Percentiles rank a stretch among this genome's conserved stretches.
Evolutionary conservation across 2,329 filamentous ascomycete genomes (phyloP).

Genomic region (Furcasterigmium furcatum): DNA sequence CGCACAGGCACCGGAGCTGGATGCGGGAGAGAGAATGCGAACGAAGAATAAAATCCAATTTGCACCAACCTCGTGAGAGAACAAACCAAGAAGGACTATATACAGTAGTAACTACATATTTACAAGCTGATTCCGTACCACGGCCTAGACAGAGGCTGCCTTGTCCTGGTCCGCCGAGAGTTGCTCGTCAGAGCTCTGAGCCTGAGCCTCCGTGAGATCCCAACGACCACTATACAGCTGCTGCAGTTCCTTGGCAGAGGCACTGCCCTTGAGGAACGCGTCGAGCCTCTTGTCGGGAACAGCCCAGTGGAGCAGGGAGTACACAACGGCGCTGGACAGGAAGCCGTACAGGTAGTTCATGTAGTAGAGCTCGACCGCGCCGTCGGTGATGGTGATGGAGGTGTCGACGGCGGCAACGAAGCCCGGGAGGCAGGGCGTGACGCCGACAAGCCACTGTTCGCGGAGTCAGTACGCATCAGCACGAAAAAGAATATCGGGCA

Average conservation of each 20-base stretch:
- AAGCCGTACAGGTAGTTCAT: constrained; percentile 36
- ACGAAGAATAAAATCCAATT: too few species aligned
- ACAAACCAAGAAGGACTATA: too few species aligned
- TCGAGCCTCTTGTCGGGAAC: constrained; percentile 23
- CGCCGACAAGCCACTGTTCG: constrained; percentile 32
- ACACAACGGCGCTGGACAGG: constrained; percentile 26
- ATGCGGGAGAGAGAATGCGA: too few species aligned
- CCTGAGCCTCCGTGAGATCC: constrained; percentile 19
- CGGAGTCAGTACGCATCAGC: neutral
- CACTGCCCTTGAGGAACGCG: constrained; percentile 20
- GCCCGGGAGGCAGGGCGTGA: constrained; percentile 35
- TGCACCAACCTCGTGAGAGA: too few species aligned
- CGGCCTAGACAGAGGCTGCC: neutral
- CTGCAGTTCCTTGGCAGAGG: constrained; percentile 21
- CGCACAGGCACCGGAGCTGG: too few species aligned
- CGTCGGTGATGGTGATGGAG: constrained; percentile 24
- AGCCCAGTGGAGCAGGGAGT: constrained; percentile 21
- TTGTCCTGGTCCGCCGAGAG: neutral
- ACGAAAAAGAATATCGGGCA: neutral
- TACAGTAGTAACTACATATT: too few species aligned
- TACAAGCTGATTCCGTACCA: too few species aligned
- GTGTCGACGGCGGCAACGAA: constrained; percentile 35
- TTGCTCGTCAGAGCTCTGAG: neutral
- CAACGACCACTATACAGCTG: constrained; percentile 22
- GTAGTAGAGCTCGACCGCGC: constrained; percentile 33